Percentiles rank a stretch among this genome's conserved stretches.
phyloP scores from a whole-genome alignment of 2,329 filamentous ascomycete species.

The Fusarium sp. region DNA sequence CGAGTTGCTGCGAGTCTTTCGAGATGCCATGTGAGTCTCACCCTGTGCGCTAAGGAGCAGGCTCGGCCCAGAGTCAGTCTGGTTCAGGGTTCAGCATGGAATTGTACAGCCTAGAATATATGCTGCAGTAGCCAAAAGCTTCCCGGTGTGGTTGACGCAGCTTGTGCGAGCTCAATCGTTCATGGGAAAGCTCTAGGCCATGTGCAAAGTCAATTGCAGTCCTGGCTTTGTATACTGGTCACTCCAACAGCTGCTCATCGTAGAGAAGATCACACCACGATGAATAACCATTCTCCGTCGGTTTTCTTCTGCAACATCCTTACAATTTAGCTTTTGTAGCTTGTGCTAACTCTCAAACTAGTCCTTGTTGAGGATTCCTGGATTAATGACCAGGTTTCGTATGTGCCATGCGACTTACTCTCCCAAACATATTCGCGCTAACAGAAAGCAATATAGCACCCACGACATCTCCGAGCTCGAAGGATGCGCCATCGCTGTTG shows the following conservation, averaged over 20 bases:
- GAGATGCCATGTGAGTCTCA: conserved; percentile 52
- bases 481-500: conserved; percentile 80
- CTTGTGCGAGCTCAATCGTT: conserved; percentile 8
- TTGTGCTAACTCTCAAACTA: conserved; percentile 38
- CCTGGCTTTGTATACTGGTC: conserved; percentile 14
- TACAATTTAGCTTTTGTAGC: background rate
- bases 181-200: conserved; percentile 2
- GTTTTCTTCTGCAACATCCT: conserved; percentile 1
- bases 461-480: conserved; percentile 76
- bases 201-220: conserved; percentile 37
- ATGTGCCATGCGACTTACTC: conserved; percentile 29
- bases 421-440: conserved; percentile 24
- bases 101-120: conserved; percentile 19
- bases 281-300: conserved; percentile 1
- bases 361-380: conserved; percentile 52
- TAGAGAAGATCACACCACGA: conserved; percentile 1
- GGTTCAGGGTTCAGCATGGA: background rate
- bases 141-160: conserved; percentile 6
- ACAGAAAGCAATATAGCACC: conserved; percentile 52
- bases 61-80: conserved; percentile 5
- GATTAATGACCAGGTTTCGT: conserved; percentile 52
- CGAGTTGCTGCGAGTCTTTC: conserved; percentile 40
- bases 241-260: background rate
- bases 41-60: conserved; percentile 12
- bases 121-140: conserved; percentile 1